Percentiles rank a stretch among this genome's conserved stretches.
phyloP scores from a whole-genome alignment of 352 stramenopile species.

The Salisapilia sapeloensis region DNA sequence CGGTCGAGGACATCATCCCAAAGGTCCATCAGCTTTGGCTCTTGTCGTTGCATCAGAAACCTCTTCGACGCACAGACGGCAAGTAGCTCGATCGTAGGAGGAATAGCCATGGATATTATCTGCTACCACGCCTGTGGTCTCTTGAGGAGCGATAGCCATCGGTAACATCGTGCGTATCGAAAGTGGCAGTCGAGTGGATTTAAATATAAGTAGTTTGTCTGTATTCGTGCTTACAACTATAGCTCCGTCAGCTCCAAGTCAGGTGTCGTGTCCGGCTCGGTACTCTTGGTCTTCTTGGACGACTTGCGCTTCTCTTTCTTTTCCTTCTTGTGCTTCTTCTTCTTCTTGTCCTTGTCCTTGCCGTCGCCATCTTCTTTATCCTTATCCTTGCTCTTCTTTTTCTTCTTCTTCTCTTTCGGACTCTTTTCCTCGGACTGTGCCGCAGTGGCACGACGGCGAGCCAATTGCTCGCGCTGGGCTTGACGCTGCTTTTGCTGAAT shows the following conservation, averaged over 20 bases:
- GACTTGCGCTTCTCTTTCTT: slow-evolving; percentile 11
- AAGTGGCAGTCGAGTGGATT: too few species aligned
- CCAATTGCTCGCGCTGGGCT: slow-evolving; percentile 56
- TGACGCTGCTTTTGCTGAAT: slow-evolving; percentile 58
- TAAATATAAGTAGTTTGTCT: too few species aligned
- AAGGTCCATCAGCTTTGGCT: slow-evolving; percentile 65
- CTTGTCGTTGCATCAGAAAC: slow-evolving; percentile 56
- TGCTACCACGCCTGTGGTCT: too few species aligned
- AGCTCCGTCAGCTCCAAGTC: slow-evolving; percentile 2
- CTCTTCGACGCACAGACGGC: slow-evolving; percentile 57
- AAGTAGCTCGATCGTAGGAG: too few species aligned
- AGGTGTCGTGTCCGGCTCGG: background rate
- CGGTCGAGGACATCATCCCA: slow-evolving; percentile 57
- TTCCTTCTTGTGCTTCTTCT: slow-evolving; percentile 20
- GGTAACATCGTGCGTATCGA: too few species aligned
- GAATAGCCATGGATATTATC: too few species aligned
- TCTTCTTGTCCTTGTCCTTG: slow-evolving; percentile 4
- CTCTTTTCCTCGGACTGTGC: too few species aligned
- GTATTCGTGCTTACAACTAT: too few species aligned
- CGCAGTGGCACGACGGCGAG: too few species aligned
- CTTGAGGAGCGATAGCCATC: too few species aligned
- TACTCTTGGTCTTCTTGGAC: slow-evolving; percentile 10
- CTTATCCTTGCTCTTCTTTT: slow-evolving; percentile 11
- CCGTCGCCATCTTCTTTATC: background rate
- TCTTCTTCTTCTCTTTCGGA: slow-evolving; percentile 7